Evolutionary conservation across 2,329 filamentous ascomycete genomes (phyloP), one percentile per base, ranked within the genome.

Genomic region (Epichloe sibirici): DNA sequence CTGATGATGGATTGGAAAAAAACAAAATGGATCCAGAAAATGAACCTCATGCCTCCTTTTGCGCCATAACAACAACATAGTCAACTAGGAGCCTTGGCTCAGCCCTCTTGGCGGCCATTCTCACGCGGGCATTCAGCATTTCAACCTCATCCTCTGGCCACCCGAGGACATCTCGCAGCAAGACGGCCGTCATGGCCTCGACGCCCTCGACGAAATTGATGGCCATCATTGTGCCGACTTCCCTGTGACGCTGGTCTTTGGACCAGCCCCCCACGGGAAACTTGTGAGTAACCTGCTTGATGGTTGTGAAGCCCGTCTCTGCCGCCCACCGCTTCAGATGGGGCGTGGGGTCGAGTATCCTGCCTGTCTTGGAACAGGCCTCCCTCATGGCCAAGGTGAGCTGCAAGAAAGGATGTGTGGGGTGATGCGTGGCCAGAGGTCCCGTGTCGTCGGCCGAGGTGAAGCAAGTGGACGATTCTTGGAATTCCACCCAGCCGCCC

Each of bases 401-500:
- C 15, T 62, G 56, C 13, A 66, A 58, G 1, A 75, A 55, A 0
- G 70, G 59, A 48, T 72, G 63, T 25, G 70, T 60, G 0, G 63
- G 59, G 31, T 51, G 40, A 21, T 40, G 6, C 11, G 28, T 15
- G 0, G 60, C 55, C 54, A 74, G 66, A 2, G 67, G 45, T 9
- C 13, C 40, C 2, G 23, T 63, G 35, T 60, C 66, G 46, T 73
- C 69, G 53, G 73, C 70, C 31, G 66, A 71, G 51, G n/a, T 15
- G 2, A 69, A 59, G 13, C 59, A 61, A 21, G 64, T 66, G 48
- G 67, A 65, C 21, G 70, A 62, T 48, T 75, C 73, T 7, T 72
- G 69, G 31, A 73, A 65, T 56, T 76, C 73, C 21, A 76, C 61
- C 68, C 71, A 75, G 21, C 71, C 73, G 34, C 74, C 74, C 0